Conservation (phyloP, 768 basidiomycete species). For the Tubosaeta sp. region DNA sequence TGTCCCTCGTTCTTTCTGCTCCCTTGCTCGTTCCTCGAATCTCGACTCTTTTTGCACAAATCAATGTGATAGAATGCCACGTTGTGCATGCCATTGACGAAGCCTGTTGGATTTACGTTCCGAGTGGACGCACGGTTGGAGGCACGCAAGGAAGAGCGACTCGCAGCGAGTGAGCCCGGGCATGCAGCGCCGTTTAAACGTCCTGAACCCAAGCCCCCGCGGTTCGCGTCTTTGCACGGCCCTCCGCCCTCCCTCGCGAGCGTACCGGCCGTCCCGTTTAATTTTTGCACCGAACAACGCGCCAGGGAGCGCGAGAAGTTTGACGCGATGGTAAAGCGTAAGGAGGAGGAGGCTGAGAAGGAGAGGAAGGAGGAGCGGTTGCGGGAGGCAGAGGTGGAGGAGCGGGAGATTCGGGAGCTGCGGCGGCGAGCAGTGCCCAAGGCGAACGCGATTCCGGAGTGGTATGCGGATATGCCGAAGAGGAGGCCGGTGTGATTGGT, state of each 20-base stretch:
- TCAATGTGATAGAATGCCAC: conserved; percentile 20
- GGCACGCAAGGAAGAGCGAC: conserved; percentile 40
- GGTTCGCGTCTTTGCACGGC: conserved; percentile 44
- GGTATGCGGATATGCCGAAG: conserved; percentile 72
- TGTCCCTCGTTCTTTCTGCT: background rate
- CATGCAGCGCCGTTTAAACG: conserved; percentile 41
- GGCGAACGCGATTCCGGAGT: conserved; percentile 71
- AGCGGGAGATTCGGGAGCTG: conserved; percentile 55
- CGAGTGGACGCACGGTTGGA: conserved; percentile 46
- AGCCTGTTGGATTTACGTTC: conserved; percentile 52
- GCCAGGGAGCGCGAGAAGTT: conserved; percentile 61
- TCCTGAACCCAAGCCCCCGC: conserved; percentile 27
- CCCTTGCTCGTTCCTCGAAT: background rate
- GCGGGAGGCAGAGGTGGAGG: conserved; percentile 52
- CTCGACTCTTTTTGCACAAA: background rate
- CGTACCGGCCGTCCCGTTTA: conserved; percentile 30
- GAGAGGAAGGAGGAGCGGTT: conserved; percentile 44
- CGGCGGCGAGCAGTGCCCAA: conserved; percentile 60
- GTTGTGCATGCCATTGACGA: conserved; percentile 35
- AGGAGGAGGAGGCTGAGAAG: conserved; percentile 49
- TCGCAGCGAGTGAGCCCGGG: conserved; percentile 25
- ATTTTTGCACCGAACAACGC: conserved; percentile 52
- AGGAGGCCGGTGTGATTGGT: conserved; percentile 31
- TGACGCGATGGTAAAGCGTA: conserved; percentile 53
- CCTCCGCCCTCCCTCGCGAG: conserved; percentile 27